Percentiles rank a stretch among this genome's conserved stretches.
Conservation (phyloP, 257 asterid species). For the Fraxinus pennsylvanica region DNA sequence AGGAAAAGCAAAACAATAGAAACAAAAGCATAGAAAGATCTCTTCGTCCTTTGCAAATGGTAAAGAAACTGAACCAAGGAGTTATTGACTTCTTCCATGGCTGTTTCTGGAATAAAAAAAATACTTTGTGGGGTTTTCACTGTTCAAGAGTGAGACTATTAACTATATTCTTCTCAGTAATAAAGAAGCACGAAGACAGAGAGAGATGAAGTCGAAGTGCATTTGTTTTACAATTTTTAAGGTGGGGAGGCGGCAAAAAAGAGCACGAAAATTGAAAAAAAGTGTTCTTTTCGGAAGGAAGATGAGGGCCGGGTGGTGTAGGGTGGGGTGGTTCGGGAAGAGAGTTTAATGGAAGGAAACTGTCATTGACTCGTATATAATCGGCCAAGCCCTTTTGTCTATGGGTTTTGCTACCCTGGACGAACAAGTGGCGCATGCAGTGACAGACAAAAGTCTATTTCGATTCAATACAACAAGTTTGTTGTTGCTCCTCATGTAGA, state of each 20-base stretch:
- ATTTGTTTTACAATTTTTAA: background rate
- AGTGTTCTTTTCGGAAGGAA: background rate
- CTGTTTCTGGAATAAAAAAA: slow-evolving; percentile 23
- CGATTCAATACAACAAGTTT: no score
- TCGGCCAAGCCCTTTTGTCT: no score
- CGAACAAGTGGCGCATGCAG: no score
- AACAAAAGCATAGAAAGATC: slow-evolving; percentile 48
- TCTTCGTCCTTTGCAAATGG: slow-evolving; percentile 41
- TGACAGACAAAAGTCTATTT: no score
- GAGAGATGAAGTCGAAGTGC: background rate
- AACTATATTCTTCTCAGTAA: background rate
- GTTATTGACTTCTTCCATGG: slow-evolving; percentile 37
- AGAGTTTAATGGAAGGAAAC: no score
- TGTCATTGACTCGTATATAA: no score
- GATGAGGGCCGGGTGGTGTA: slow-evolving; percentile 18
- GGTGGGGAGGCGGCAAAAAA: slow-evolving; percentile 38
- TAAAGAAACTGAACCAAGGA: slow-evolving; percentile 34
- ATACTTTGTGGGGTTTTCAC: slow-evolving; percentile 28
- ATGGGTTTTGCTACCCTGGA: no score
- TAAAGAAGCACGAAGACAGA: slow-evolving; percentile 18
- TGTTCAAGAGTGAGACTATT: slow-evolving; percentile 16
- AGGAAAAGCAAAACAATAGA: slow-evolving; percentile 55
- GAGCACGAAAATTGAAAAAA: slow-evolving; percentile 23
- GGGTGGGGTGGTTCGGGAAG: background rate
- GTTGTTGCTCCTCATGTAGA: no score